phyloP scores from a whole-genome alignment of 73 alveolate species.

The Paramecium tetraurelia region DNA sequence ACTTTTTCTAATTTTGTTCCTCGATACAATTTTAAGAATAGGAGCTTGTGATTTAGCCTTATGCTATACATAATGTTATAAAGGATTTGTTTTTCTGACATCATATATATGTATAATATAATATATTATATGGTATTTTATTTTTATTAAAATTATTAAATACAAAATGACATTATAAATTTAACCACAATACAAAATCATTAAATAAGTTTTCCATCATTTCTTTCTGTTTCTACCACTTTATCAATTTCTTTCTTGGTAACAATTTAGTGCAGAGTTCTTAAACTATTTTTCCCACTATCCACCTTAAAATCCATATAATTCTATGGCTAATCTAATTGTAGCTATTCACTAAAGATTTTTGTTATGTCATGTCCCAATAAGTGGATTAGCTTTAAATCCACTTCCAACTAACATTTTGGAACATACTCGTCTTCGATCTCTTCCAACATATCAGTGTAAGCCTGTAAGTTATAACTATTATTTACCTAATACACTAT shows the following conservation, averaged over 20 bases:
- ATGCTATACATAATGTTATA: no score
- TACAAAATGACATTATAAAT: background rate
- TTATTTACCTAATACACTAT: background rate
- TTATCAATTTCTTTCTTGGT: background rate
- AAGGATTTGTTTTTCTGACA: no score
- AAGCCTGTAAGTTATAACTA: background rate
- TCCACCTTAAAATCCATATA: background rate
- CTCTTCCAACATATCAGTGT: background rate
- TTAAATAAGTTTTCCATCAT: background rate
- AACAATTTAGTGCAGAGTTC: background rate
- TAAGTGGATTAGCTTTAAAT: background rate
- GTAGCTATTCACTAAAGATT: background rate
- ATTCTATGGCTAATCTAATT: background rate
- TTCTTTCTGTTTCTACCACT: background rate
- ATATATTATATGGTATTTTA: background rate
- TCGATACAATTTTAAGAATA: background rate
- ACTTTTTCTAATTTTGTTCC: slow-evolving; percentile 27
- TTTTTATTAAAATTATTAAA: background rate
- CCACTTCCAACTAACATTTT: background rate
- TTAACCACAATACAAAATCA: background rate
- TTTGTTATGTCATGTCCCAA: background rate
- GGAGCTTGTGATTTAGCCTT: no score
- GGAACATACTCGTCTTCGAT: background rate
- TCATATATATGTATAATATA: no score
- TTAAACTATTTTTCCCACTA: background rate